Percentiles rank a stretch among this genome's conserved stretches.
Conservation (phyloP, 2,329 filamentous ascomycete genomes). For the Ophiostoma quercus region DNA sequence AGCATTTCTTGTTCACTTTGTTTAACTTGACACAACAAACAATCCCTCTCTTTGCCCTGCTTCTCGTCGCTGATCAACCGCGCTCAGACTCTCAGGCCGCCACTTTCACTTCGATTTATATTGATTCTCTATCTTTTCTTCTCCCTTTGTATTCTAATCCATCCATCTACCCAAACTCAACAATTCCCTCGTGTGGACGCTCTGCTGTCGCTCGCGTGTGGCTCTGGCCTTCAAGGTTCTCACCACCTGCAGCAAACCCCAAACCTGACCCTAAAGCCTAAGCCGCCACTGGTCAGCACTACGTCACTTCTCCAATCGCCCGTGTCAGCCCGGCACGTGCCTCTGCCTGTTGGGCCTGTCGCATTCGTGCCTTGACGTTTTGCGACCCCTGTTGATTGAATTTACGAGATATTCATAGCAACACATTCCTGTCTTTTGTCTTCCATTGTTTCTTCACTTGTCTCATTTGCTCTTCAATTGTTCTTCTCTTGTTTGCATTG, state of each 20-base stretch:
- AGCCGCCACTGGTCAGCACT: not conserved
- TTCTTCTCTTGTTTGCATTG: not conserved
- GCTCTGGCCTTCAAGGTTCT: not conserved
- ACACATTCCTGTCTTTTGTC: not conserved
- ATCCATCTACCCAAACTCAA: no score
- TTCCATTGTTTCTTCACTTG: not conserved
- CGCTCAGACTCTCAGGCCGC: no score
- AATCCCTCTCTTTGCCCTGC: no score
- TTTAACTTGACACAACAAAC: no score
- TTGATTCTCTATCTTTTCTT: no score
- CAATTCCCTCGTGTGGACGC: not conserved
- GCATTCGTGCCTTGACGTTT: not conserved
- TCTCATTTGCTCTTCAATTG: not conserved
- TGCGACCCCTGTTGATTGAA: not conserved
- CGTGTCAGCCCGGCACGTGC: constrained; percentile 6
- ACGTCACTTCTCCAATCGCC: constrained; percentile 10
- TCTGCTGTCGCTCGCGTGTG: not conserved
- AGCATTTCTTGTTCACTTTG: not conserved
- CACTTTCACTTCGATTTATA: no score
- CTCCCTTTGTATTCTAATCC: no score
- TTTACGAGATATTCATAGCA: not conserved
- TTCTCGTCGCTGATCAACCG: no score
- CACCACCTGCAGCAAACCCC: not conserved
- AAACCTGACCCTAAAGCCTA: not conserved
- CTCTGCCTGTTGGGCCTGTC: constrained; percentile 7